Evolutionary conservation across 2,329 filamentous ascomycete genomes (phyloP).

Genomic region (Passalora sequoiae): DNA sequence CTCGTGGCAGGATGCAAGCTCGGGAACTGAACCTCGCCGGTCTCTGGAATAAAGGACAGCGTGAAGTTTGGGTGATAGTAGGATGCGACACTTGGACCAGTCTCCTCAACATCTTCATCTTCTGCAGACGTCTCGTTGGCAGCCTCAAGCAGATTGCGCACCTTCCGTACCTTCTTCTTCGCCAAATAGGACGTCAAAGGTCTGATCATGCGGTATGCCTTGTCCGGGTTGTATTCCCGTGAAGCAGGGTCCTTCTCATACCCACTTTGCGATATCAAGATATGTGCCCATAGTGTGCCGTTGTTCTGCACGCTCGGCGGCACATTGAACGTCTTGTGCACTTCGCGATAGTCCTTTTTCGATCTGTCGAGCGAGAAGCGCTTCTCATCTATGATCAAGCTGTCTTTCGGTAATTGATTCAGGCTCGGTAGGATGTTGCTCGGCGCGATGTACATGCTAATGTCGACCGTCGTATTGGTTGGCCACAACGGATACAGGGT

Average conservation of each 20-base stretch:
- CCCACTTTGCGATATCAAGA: slow-evolving; percentile 77
- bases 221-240: slow-evolving; percentile 64
- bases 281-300: slow-evolving; percentile 90
- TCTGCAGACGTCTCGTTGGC: slow-evolving; percentile 42
- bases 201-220: slow-evolving; percentile 76
- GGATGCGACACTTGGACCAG: slow-evolving; percentile 67
- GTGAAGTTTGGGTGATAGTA: slow-evolving; percentile 97
- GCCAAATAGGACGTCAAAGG: slow-evolving; percentile 84
- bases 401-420: slow-evolving; percentile 59
- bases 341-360: slow-evolving; percentile 68
- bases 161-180: slow-evolving; percentile 86
- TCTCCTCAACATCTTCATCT: slow-evolving; percentile 47
- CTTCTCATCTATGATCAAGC: slow-evolving; percentile 73
- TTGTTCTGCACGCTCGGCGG: slow-evolving; percentile 81
- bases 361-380: slow-evolving; percentile 53
- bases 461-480: slow-evolving; percentile 69
- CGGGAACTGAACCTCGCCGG: slow-evolving; percentile 63
- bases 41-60: slow-evolving; percentile 76
- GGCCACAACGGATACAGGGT: slow-evolving; percentile 85
- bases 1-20: slow-evolving; percentile 67
- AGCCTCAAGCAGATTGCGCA: slow-evolving; percentile 69
- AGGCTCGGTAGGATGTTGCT: slow-evolving; percentile 65
- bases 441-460: slow-evolving; percentile 77
- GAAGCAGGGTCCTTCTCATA: slow-evolving; percentile 69
- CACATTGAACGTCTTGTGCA: slow-evolving; percentile 72